These are phyloP conservation scores for Xylaria sp. DNA, from an alignment of 2,329 filamentous ascomycete genomes.

Conservation along the genomic window DNA sequence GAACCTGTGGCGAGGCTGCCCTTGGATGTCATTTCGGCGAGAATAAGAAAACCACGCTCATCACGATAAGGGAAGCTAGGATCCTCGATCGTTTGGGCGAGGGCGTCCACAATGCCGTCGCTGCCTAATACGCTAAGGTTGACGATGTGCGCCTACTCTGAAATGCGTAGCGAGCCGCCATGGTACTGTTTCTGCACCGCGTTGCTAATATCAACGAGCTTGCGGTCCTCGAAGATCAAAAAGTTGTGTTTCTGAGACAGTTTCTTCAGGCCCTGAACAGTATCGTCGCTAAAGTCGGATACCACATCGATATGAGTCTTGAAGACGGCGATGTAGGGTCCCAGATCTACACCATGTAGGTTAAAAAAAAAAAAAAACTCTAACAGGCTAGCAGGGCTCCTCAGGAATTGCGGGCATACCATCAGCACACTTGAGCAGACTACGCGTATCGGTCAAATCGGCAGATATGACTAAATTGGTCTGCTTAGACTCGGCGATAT, in stretches of 20 bases:
- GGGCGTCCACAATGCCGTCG: not conserved
- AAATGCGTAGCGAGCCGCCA: slow-evolving; percentile 1
- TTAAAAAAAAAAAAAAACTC: not conserved
- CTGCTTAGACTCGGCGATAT: not conserved
- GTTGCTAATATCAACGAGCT: not conserved
- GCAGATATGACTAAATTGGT: slow-evolving; percentile 2
- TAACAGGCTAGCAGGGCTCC: not conserved
- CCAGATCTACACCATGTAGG: not conserved
- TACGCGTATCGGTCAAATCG: not conserved
- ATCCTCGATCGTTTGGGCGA: slow-evolving; percentile 2
- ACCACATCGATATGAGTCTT: not conserved
- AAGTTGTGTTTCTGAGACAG: not conserved
- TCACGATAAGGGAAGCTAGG: not conserved
- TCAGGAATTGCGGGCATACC: not conserved
- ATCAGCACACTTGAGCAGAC: not conserved
- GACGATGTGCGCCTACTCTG: not conserved
- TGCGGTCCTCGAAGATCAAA: not conserved
- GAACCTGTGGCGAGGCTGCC: not conserved
- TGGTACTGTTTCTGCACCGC: slow-evolving; percentile 3
- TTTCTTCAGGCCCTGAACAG: not conserved
- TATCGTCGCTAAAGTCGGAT: not conserved
- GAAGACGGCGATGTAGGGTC: not conserved
- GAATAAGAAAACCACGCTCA: not conserved
- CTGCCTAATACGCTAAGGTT: not conserved
- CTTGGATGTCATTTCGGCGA: slow-evolving; percentile 1